Percentiles rank a stretch among this genome's conserved stretches.
Conservation (phyloP, 352 stramenopile species). For the Globisporangium canariense region DNA sequence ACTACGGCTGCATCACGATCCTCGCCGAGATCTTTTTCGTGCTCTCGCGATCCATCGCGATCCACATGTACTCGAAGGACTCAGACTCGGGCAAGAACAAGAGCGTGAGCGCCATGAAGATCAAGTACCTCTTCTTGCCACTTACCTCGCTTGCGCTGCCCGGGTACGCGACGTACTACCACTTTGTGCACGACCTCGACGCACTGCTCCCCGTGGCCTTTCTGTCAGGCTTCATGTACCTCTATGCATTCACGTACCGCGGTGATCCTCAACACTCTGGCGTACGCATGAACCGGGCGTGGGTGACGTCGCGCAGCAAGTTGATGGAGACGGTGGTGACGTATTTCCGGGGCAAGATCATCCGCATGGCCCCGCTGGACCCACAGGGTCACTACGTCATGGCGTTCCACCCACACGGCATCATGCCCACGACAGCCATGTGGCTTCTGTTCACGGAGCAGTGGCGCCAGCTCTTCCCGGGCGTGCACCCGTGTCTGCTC, state of each 20-base stretch:
- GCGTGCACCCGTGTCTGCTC: slow-evolving; percentile 62
- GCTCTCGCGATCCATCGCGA: slow-evolving; percentile 49
- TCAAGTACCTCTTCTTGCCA: slow-evolving; percentile 57
- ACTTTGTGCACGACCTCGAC: slow-evolving; percentile 48
- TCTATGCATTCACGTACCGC: slow-evolving; percentile 66
- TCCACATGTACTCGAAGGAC: slow-evolving; percentile 57
- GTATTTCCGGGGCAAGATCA: slow-evolving; percentile 69
- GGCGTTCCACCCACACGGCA: slow-evolving; percentile 78
- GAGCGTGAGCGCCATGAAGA: slow-evolving; percentile 42
- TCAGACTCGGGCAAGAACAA: slow-evolving; percentile 42
- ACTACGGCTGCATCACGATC: slow-evolving; percentile 37
- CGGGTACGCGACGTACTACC: slow-evolving; percentile 37
- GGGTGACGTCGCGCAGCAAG: slow-evolving; percentile 35
- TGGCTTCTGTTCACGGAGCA: slow-evolving; percentile 77
- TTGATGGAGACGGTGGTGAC: slow-evolving; percentile 53
- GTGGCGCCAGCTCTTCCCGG: slow-evolving; percentile 65
- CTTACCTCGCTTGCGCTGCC: slow-evolving; percentile 38
- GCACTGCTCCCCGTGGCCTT: slow-evolving; percentile 37
- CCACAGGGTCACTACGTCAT: slow-evolving; percentile 65
- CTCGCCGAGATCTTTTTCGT: slow-evolving; percentile 56
- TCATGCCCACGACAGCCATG: slow-evolving; percentile 69
- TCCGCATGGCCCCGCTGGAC: slow-evolving; percentile 54
- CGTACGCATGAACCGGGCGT: slow-evolving; percentile 40
- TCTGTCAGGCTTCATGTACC: slow-evolving; percentile 52
- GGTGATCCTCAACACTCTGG: slow-evolving; percentile 64